Evolutionary conservation across 164 flowering plant species (phyloP).

Genomic region (Dillenia turbinata): DNA sequence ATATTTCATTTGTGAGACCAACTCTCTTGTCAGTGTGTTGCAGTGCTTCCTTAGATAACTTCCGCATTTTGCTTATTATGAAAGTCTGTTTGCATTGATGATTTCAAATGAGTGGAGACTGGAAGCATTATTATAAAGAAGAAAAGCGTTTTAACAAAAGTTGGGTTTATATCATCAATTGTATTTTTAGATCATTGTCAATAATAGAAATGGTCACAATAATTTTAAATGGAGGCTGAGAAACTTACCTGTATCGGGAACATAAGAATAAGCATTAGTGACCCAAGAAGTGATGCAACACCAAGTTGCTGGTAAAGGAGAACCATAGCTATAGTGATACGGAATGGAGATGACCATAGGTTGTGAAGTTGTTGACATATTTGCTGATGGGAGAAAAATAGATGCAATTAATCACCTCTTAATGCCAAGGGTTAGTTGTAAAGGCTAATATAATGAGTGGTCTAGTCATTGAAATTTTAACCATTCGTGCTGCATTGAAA

Average conservation of each 20-base stretch:
- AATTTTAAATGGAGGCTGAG: too few relatives aligned
- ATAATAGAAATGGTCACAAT: too few relatives aligned
- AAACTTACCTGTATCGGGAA: slow-evolving; percentile 82
- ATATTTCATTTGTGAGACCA: slow-evolving; percentile 95
- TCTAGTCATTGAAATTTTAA: too few relatives aligned
- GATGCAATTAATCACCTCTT: too few relatives aligned
- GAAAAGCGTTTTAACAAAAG: too few relatives aligned
- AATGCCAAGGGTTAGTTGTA: too few relatives aligned
- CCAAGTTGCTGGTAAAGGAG: slow-evolving; percentile 82
- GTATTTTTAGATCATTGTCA: too few relatives aligned
- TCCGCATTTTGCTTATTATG: slow-evolving; percentile 83
- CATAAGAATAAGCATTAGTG: slow-evolving; percentile 70
- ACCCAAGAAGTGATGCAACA: slow-evolving; percentile 82
- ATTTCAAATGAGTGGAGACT: too few relatives aligned
- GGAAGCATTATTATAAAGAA: too few relatives aligned
- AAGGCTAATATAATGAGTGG: too few relatives aligned
- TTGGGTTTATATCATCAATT: too few relatives aligned
- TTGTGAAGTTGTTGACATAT: slow-evolving; percentile 86
- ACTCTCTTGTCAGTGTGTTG: slow-evolving; percentile 96
- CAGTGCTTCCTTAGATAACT: slow-evolving; percentile 85
- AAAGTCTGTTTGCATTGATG: slow-evolving; percentile 47
- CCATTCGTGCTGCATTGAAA: too few relatives aligned
- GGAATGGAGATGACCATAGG: slow-evolving; percentile 98
- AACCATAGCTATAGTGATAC: slow-evolving; percentile 67
- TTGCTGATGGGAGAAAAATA: slow-evolving; percentile 51